Base-by-base conservation (phyloP, 2,329 filamentous ascomycete genomes). In the Exophiala mesophila region DNA sequence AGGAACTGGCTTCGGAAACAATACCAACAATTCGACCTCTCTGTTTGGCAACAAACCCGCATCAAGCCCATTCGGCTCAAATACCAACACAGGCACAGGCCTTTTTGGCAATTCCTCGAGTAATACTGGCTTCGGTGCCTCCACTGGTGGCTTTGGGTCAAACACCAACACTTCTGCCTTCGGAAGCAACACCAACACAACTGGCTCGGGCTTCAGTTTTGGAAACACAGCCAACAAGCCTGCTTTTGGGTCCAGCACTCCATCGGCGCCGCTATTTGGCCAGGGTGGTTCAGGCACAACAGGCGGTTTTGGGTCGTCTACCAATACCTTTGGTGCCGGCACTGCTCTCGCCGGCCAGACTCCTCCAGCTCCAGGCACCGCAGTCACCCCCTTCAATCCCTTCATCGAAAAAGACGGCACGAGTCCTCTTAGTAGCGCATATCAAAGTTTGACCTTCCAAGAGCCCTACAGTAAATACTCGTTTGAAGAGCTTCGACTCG, bases 401-500 rank as follows among this genome's bases (percentile, higher is more conserved):
- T 66, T 61, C 32, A 63, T 60, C 4, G 70, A 73, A 48, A 72
- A 72, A 53, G 70, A 73, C 49, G 55, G 54, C 32, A 57, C 59
- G n/a, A 60, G 39, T 28, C 15, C 33, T 21, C 52, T 54, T 7
- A 72, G 60, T 37, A 71, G 67, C 47, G 60, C 67, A 44, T 73
- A 68, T 43, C 70, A 73, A 55, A 72, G 68, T 50, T 66, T 73
- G 51, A 64, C 57, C 17, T 69, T 70, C 41, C 69, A 70, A 67
- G 61, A 60, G 33, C 66, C 70, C 4, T 72, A 72, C 43, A 82
- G 82, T 63, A 94, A 92, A 62, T 97, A 84, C 71, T 96, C 90
- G 7, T 78, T 86, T n/a, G 92, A 84, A 59, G 83, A 92, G 63
- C 67, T 92, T 40, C 76, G 86, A 58, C 66, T 94, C 48, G 87